Conservation (phyloP, 225 moss, liverwort and hornwort species). For the Marchantia polymorpha region DNA sequence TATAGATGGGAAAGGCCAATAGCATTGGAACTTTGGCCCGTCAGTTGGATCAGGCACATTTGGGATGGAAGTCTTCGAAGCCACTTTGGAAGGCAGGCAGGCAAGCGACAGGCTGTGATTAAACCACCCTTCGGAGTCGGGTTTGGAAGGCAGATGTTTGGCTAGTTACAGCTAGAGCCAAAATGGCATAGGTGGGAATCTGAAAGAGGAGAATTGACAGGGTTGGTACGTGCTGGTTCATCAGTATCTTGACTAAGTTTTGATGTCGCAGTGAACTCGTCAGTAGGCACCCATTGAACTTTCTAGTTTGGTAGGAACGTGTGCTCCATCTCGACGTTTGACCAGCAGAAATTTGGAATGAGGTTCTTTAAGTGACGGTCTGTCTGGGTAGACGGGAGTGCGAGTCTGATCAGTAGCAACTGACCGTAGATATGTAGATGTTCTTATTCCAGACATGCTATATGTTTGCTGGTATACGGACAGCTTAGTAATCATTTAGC, state of each 20-base stretch:
- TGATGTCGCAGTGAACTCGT: constrained; percentile 26
- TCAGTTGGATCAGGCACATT: constrained; percentile 16
- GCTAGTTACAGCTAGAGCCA: constrained; percentile 18
- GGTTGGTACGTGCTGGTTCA: constrained; percentile 20
- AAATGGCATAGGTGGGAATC: constrained; percentile 18
- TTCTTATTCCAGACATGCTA: constrained; percentile 16
- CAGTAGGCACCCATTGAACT: constrained; percentile 29
- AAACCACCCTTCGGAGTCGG: background rate
- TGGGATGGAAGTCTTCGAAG: constrained; percentile 1
- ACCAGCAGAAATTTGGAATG: constrained; percentile 6
- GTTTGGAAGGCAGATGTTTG: constrained; percentile 2
- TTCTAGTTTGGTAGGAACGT: constrained; percentile 18
- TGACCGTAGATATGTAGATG: constrained; percentile 28
- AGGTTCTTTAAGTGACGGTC: background rate
- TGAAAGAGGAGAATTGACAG: constrained; percentile 9
- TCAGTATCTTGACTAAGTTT: constrained; percentile 30
- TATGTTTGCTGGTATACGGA: constrained; percentile 3
- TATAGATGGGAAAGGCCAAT: constrained; percentile 29
- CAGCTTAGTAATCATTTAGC: constrained; percentile 10
- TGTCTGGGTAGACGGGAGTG: constrained; percentile 20
- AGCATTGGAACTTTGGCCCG: constrained; percentile 28
- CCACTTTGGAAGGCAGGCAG: constrained; percentile 6
- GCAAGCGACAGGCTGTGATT: constrained; percentile 17
- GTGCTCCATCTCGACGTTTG: constrained; percentile 16
- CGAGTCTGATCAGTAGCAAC: constrained; percentile 15